phyloP scores from a whole-genome alignment of 257 asterid genomes.

The Catharanthus roseus region DNA sequence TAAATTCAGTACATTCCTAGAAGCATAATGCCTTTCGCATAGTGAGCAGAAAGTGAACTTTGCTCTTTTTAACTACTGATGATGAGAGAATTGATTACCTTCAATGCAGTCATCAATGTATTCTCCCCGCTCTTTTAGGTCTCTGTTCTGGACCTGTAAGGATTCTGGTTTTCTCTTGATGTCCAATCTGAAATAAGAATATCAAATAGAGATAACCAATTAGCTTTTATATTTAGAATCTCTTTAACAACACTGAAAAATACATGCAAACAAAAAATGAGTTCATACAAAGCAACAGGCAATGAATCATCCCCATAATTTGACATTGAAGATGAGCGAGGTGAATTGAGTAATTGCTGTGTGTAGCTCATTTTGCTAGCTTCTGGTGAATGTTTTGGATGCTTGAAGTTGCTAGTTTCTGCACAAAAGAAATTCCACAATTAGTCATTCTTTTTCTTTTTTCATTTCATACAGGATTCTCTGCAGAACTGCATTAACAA shows the following conservation, averaged over 20 bases:
- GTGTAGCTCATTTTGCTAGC: conserved; percentile 25
- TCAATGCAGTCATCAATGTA: conserved; percentile 13
- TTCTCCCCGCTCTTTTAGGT: conserved; percentile 11
- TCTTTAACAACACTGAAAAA: conserved; percentile 6
- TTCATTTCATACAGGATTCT: neutral
- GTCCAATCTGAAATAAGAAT: conserved; percentile 39
- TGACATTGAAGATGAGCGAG: conserved; percentile 26
- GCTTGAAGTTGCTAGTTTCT: conserved; percentile 34
- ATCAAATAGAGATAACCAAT: neutral
- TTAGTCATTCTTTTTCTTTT: conserved; percentile 8
- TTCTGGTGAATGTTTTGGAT: conserved; percentile 28
- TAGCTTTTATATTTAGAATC: neutral
- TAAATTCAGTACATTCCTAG: neutral
- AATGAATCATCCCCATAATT: conserved; percentile 28
- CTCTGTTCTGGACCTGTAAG: conserved; percentile 25
- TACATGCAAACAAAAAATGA: neutral
- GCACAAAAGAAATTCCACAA: conserved; percentile 20
- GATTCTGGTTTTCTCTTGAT: conserved; percentile 29
- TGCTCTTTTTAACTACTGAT: neutral
- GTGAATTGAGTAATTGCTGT: conserved; percentile 22
- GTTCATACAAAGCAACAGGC: conserved; percentile 32
- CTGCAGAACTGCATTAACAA: neutral
- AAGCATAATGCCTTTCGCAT: neutral
- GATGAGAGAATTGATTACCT: conserved; percentile 28
- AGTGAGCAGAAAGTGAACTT: conserved; percentile 1